Evolutionary conservation across 2,329 filamentous ascomycete species (phyloP), one percentile per base, ranked within the genome.

Genomic region (Beauveria asiatica): DNA sequence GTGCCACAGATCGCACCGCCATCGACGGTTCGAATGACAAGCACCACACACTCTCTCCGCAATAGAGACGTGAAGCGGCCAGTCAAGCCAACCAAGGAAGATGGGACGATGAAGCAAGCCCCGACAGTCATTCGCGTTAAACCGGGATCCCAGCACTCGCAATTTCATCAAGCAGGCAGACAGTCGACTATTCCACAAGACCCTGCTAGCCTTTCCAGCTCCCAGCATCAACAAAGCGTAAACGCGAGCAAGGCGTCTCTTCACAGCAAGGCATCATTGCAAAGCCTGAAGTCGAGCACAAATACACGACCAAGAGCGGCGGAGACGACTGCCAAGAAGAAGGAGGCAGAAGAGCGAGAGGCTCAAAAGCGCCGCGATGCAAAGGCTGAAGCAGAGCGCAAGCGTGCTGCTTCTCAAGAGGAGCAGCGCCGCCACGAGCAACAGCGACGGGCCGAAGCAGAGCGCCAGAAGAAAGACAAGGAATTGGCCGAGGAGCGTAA

Each of bases 341-440:
- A 88, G 70, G 91, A 96, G 70, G 87, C 86, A 70, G 92, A 96
- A 67, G 90, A 95, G 69, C 84, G 86, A 52, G 89, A 92, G 64
- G 84, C 85, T 16, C 86, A 92, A 67, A 84, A 87, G 54, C 93
- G 90, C 68, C 86, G 87, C 9, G 89, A 95, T 21, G 86, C 88
- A 42, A 96, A 95, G 73, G 83, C 86, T 17, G 90, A 95, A 67
- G 76, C 89, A 39, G 91, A 96, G 70, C 85, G 88, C 52, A 91
- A 92, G 74, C 82, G 88, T 62, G 83, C 83, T 52, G 84, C 83
- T 6, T 72, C 76, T 19, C 85, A 87, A 65, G 85, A 88, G 62
- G 86, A 89, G 65, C 83, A 88, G 66, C 78, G 77, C 59, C 81
- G 76, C 54, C 80, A 83, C 63, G 84, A 87, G 60, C 76, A 82